These are phyloP conservation scores for Annona cherimola DNA, from an alignment of 164 flowering plant species.

Conservation along the genomic window DNA sequence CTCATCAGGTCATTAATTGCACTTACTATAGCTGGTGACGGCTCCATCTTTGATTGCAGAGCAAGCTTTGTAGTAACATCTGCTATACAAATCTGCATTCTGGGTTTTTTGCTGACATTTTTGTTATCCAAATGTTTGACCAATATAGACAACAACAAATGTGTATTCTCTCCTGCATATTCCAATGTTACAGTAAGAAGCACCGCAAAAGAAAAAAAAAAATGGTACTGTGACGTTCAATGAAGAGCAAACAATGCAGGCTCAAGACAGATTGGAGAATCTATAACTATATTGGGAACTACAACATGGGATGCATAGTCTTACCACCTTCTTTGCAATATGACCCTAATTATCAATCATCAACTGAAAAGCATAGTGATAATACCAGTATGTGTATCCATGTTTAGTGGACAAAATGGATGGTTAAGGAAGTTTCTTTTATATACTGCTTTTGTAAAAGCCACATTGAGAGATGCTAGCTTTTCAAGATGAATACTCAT, in stretches of 20 bases:
- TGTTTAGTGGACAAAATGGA: background rate
- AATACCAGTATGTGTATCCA: background rate
- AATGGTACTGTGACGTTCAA: background rate
- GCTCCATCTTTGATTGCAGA: constrained; percentile 42
- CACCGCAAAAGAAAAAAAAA: background rate
- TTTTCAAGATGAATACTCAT: background rate
- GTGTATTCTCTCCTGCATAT: constrained; percentile 58
- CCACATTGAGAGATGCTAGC: background rate
- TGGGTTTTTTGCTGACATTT: constrained; percentile 54
- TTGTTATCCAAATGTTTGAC: constrained; percentile 92
- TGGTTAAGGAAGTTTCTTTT: too few species aligned
- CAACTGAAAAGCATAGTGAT: too few species aligned
- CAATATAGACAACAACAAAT: constrained; percentile 57
- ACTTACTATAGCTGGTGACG: constrained; percentile 55
- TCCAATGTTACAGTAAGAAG: background rate
- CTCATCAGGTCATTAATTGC: constrained; percentile 65
- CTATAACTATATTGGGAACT: background rate
- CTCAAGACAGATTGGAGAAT: background rate
- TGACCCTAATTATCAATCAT: background rate
- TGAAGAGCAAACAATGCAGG: background rate
- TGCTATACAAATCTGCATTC: constrained; percentile 47
- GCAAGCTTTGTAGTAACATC: constrained; percentile 48
- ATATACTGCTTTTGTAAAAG: background rate
- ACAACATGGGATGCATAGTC: background rate
- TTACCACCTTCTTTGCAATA: background rate